phyloP scores from a whole-genome alignment of 805 yeast species.

The Nakazawaea pomicola region DNA sequence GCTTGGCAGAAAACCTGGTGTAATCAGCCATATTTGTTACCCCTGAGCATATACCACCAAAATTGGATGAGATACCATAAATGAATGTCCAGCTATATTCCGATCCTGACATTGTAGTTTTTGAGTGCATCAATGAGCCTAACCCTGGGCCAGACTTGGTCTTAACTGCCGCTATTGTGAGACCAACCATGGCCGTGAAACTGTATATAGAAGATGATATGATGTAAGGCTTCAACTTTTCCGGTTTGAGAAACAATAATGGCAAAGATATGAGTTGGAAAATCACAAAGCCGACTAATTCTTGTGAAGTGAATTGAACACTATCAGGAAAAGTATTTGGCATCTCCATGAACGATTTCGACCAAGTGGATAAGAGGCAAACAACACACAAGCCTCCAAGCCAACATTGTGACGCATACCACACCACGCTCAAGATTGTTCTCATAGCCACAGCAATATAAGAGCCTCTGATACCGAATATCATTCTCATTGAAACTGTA shows the following conservation, averaged over 20 bases:
- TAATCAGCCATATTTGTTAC: conserved; percentile 36
- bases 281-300: conserved; percentile 19
- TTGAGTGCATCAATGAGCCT: conserved; percentile 16
- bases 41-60: conserved; percentile 33
- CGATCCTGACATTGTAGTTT: conserved; percentile 19
- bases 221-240: conserved; percentile 21
- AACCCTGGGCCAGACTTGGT: conserved; percentile 25
- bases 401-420: conserved; percentile 30
- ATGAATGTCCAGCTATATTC: conserved; percentile 37
- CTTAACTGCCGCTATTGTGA: conserved; percentile 24
- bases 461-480: conserved; percentile 43
- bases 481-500: conserved; percentile 40
- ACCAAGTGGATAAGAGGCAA: conserved; percentile 34
- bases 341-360: conserved; percentile 28
- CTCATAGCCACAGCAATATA: conserved; percentile 35
- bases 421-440: conserved; percentile 20
- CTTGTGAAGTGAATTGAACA: conserved; percentile 19
- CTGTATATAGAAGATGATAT: conserved; percentile 18
- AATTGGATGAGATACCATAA: conserved; percentile 35
- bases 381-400: conserved; percentile 37
- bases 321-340: conserved; percentile 16
- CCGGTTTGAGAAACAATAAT: conserved; percentile 23
- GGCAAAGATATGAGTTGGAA: conserved; percentile 22
- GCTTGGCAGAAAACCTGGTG: conserved; percentile 30
- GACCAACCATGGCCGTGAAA: conserved; percentile 25